Evolutionary conservation across 345 rosid species (phyloP), one percentile per base, ranked within the genome.

Genomic region (Brassica cretica): DNA sequence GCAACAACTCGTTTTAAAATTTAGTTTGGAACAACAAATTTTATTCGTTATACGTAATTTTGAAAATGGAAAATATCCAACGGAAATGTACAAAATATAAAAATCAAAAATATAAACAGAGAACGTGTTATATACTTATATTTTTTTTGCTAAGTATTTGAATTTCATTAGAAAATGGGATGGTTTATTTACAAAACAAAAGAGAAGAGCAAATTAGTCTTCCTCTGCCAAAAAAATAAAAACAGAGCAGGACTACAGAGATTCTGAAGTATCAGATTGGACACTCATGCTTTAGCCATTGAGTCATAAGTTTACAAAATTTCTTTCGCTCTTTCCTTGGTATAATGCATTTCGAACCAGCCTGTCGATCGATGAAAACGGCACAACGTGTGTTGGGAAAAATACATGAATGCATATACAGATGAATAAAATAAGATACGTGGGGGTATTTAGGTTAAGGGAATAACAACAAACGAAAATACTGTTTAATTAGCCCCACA

Each of bases 401-500:
- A 30, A 64, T 49, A 58, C 66, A 71, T 64, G 63, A 56, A 56
- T 56, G 41, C 59, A 61, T 64, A 74, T 62, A 11, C 44, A 37
- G 8, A 37, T 37, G 37, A 27, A 1, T 59, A 59, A 37, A 58
- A 29, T 41, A 27, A 59, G 61, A 30, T 3, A 70, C 83, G 30
- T 61, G 29, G 49, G 72, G 79, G 79, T 72, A 60, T 30, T 79
- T 27, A 32, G 71, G 75, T 33, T 74, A 64, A 59, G 71, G 70
- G 75, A 75, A 70, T 62, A 75, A 74, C 4, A 27, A 2, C 83
- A 80, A 80, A 41, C 51, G 12, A 11, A 41, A 51, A 1, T 37
- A 80, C 79, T 80, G 71, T 69, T 69, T 69, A 21, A 69, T 69
- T 64, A 80, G 76, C 79, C 75, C 75, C 24, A 27, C 74, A 30